Base-by-base conservation (phyloP, 2,329 filamentous ascomycete genomes). In the Hymenotorrendiella dingleyae region DNA sequence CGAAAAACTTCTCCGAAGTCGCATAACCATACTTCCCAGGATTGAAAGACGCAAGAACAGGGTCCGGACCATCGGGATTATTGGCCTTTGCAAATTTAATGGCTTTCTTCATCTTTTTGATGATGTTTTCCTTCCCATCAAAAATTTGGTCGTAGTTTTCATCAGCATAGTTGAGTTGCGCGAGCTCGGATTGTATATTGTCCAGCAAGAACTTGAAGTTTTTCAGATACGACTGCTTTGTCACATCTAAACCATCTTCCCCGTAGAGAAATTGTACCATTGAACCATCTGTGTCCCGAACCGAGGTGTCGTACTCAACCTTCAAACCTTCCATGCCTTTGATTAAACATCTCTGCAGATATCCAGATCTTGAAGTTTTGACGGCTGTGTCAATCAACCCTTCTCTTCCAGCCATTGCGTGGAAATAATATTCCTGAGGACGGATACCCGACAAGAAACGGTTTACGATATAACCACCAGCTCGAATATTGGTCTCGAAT, bases 381-480 rank as follows among this genome's bases (percentile, higher is more conserved):
- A 98, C 93, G 51, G 93, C 93, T 16, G 93, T 98, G 75, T 98
- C 93, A 61, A 98, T 98, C 53, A 98, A 72, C 72, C 93, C 93
- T 74, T 98, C 94, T 68, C 93, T 81, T 56, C 94, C 94, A 60
- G 91, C 93, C 94, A 98, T 98, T 65, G 94, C 89, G 76, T 98
- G 93, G 72, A 98, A 98, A 64, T 91, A 98, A 65, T 96, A 98
- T 63, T 98, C 94, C 60, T 98, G 93, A 4, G 93, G 93, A 42
- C 91, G 82, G 48, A 98, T 93, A 47, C 93, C 93, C 19, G 94
- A 98, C 73, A 98, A 84, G 77, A 98, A 98, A 62, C 93, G 88
- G 60, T 94, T 88, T 37, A 86, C 85, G 52, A 98, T 86, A 66
- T 94, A 98, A 14, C 93, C 93, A 57, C 90, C 90, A 39, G 93